Conservation (phyloP, 176 grass and related monocot species). For the Dendrocalamus sinicus region DNA sequence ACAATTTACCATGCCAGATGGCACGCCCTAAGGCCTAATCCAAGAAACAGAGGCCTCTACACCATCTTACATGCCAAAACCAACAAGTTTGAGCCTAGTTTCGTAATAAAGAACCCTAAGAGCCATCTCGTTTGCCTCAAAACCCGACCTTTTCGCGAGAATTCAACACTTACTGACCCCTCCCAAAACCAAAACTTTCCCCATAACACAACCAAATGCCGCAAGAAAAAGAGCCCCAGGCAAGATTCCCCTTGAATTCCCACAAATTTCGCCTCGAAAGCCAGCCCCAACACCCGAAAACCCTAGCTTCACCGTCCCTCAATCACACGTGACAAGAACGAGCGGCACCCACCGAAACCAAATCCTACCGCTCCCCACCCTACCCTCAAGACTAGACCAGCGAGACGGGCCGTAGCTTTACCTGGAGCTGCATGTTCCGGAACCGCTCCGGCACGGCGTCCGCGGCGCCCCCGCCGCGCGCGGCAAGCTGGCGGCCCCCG, state of each 20-base stretch:
- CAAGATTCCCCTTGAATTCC: neutral
- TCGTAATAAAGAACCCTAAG: neutral
- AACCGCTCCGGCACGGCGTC: slow-evolving; percentile 79
- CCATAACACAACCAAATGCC: neutral
- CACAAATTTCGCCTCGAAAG: neutral
- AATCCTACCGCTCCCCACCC: neutral
- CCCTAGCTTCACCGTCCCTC: neutral
- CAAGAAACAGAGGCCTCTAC: neutral
- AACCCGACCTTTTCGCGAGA: neutral
- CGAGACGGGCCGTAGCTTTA: neutral
- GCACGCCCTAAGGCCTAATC: neutral
- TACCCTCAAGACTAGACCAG: neutral
- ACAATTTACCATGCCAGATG: neutral
- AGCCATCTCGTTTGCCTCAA: neutral
- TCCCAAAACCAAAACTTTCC: neutral
- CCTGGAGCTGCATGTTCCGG: slow-evolving; percentile 92
- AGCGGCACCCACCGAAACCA: neutral
- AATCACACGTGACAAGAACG: neutral
- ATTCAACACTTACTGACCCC: neutral
- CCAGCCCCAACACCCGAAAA: neutral
- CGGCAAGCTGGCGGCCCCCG: slow-evolving; percentile 64
- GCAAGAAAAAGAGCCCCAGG: neutral
- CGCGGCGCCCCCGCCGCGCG: slow-evolving; percentile 55
- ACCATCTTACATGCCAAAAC: neutral
- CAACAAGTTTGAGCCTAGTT: neutral